Evolutionary conservation across 345 rosid genomes (phyloP).

Genomic region (Camelina neglecta): DNA sequence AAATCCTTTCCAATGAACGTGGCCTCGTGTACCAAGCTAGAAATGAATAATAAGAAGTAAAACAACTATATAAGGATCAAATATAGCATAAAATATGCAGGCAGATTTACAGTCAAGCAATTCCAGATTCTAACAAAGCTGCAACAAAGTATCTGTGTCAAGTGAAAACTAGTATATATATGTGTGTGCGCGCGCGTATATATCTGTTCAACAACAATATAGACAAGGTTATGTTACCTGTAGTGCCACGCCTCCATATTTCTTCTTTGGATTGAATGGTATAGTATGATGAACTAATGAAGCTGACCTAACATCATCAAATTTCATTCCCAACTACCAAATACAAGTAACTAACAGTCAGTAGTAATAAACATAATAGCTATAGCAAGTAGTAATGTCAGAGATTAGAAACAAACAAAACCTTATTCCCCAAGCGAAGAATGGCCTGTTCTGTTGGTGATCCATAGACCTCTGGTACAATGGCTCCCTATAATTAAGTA

Average conservation of each 20-base stretch:
- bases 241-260: conserved; percentile 88
- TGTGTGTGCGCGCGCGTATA: not conserved
- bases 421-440: conserved; percentile 85
- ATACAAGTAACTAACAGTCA: conserved; percentile 26
- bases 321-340: conserved; percentile 83
- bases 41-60: conserved; percentile 5
- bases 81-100: not conserved
- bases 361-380: conserved; percentile 8
- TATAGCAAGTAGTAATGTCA: conserved; percentile 13
- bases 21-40: conserved; percentile 60
- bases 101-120: not conserved
- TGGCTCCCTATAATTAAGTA: conserved; percentile 55
- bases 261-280: conserved; percentile 91
- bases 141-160: not conserved
- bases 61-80: conserved; percentile 41
- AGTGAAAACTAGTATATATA: not conserved
- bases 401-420: conserved; percentile 27
- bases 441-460: conserved; percentile 91
- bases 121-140: not conserved
- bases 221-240: conserved; percentile 24
- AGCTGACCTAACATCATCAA: conserved; percentile 63
- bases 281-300: conserved; percentile 62
- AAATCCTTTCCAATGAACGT: conserved; percentile 93
- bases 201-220: not conserved
- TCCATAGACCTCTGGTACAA: conserved; percentile 70